Evolutionary conservation across 345 rosid species (phyloP).

Genomic region (Hypericum androsaemum): DNA sequence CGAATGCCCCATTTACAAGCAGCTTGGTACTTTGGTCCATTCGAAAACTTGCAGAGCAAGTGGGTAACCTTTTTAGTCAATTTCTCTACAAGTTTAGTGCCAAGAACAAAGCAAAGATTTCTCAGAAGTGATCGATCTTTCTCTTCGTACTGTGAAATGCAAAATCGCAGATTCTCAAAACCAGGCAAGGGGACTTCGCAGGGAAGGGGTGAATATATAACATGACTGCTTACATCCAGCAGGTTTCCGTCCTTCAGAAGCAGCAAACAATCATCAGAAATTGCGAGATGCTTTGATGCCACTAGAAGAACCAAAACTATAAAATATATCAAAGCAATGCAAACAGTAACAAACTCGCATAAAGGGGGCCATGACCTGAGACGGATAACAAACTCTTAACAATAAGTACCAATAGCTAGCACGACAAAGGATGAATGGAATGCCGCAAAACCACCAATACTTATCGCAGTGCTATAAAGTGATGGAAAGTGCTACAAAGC

Average conservation of each 20-base stretch:
- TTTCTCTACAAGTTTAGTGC: conserved; percentile 55
- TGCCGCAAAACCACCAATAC: too few relatives aligned
- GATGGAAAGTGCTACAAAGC: too few relatives aligned
- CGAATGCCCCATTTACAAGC: conserved; percentile 68
- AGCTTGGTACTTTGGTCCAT: conserved; percentile 68
- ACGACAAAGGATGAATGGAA: too few relatives aligned
- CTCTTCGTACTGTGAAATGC: conserved; percentile 72
- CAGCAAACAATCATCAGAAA: conserved; percentile 17
- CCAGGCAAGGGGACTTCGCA: conserved; percentile 82
- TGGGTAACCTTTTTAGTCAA: conserved; percentile 75
- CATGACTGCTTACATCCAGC: conserved; percentile 67
- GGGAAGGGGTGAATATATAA: conserved; percentile 84
- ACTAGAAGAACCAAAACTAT: conserved; percentile 3
- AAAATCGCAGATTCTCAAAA: conserved; percentile 61
- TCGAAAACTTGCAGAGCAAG: conserved; percentile 62
- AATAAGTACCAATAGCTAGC: too few relatives aligned
- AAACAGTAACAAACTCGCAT: too few relatives aligned
- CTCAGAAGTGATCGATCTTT: conserved; percentile 61
- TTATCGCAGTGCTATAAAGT: too few relatives aligned
- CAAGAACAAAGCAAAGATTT: conserved; percentile 78
- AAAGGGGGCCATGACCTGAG: too few relatives aligned
- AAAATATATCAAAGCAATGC: too few relatives aligned
- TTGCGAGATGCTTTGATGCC: conserved; percentile 1
- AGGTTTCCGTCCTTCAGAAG: conserved; percentile 66
- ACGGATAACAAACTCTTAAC: too few relatives aligned